Percentiles rank a stretch among this genome's conserved stretches.
Evolutionary conservation across 1,284 basidiomycete species (phyloP).

Genomic region (Ustilago hordei): DNA sequence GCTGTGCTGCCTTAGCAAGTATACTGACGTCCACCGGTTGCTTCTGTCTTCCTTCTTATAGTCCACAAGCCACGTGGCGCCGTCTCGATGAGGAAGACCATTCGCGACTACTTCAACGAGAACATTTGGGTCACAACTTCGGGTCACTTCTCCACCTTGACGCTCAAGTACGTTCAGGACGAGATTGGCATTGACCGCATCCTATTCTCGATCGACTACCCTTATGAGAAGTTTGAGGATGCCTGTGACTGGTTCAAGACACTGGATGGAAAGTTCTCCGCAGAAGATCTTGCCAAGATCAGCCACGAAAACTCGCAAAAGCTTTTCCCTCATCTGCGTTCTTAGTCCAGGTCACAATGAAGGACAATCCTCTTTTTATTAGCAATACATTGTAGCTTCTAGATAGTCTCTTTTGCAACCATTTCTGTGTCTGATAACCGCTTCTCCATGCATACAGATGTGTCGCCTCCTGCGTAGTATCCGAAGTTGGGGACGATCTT

Average conservation of each 20-base stretch:
- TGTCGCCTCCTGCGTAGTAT: conserved; percentile 32
- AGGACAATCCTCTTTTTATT: background rate
- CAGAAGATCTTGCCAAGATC: conserved; percentile 46
- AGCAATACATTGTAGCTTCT: background rate
- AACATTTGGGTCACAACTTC: conserved; percentile 66
- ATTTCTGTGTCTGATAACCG: background rate
- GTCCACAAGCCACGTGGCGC: conserved; percentile 61
- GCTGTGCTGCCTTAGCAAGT: background rate
- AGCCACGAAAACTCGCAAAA: conserved; percentile 50
- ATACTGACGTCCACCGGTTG: background rate
- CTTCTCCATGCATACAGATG: conserved; percentile 47
- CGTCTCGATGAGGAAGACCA: conserved; percentile 54
- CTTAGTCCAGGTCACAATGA: background rate
- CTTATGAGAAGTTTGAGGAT: conserved; percentile 68
- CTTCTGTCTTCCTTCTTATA: background rate
- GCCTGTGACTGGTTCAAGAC: conserved; percentile 67
- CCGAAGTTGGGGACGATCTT: conserved; percentile 38
- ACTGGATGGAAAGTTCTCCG: conserved; percentile 39
- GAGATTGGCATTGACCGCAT: conserved; percentile 66
- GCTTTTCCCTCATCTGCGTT: conserved; percentile 46
- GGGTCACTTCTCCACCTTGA: conserved; percentile 58
- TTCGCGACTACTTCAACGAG: conserved; percentile 61
- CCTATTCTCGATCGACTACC: conserved; percentile 69
- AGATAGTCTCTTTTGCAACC: background rate
- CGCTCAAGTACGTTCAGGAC: conserved; percentile 58